phyloP scores from a whole-genome alignment of 2,329 filamentous ascomycete species.

The Ceratocystis cacaofunesta region DNA sequence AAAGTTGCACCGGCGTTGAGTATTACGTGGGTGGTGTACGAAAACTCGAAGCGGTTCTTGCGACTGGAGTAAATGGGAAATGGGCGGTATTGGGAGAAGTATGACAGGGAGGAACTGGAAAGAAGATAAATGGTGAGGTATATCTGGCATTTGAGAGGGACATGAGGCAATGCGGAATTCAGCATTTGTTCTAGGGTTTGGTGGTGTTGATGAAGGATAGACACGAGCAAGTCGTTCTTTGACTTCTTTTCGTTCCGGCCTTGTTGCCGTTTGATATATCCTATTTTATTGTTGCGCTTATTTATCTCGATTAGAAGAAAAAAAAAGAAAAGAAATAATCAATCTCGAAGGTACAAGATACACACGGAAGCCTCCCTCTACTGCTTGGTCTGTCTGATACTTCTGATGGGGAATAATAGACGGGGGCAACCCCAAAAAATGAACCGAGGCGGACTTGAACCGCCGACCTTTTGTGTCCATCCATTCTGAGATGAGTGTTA shows the following conservation, averaged over 20 bases:
- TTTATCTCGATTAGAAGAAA: background rate
- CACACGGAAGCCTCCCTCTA: too few relatives aligned
- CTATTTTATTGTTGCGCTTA: background rate
- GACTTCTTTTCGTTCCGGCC: background rate
- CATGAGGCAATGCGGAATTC: constrained; percentile 27
- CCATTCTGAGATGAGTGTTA: constrained; percentile 6
- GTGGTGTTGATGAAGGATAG: constrained; percentile 18
- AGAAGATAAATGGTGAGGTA: constrained; percentile 9
- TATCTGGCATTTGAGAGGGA: constrained; percentile 16
- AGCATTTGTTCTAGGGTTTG: constrained; percentile 39
- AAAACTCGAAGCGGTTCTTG: constrained; percentile 68
- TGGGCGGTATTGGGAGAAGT: background rate
- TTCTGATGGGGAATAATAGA: background rate
- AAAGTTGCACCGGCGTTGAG: constrained; percentile 94
- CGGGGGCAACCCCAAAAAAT: background rate
- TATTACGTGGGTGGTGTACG: constrained; percentile 88
- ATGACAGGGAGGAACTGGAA: background rate
- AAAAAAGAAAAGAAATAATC: too few relatives aligned
- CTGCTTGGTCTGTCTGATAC: background rate
- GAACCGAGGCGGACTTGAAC: constrained; percentile 15
- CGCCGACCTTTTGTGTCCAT: constrained; percentile 15
- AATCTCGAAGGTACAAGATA: too few relatives aligned
- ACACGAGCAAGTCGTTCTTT: constrained; percentile 4
- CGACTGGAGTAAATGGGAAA: constrained; percentile 30
- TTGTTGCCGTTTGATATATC: background rate